A percentile compares a stretch with the other conserved stretches of the same genome.
Evolutionary conservation across 1,284 basidiomycete species (phyloP).

Genomic region (Trametes hirsuta): DNA sequence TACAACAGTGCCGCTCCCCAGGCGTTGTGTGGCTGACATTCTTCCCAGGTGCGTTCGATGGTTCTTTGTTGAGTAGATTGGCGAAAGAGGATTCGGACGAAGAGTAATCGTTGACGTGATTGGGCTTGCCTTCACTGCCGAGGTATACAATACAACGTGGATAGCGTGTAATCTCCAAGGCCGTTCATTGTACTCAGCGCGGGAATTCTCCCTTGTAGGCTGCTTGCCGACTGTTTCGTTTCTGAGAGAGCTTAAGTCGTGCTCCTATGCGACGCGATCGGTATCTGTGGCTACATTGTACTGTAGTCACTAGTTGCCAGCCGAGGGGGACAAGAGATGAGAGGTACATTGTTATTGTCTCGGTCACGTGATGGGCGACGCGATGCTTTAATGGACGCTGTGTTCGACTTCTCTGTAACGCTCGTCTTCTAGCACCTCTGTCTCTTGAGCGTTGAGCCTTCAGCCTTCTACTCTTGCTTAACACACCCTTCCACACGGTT

Average conservation of each 20-base stretch:
- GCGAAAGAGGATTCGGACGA: constrained; percentile 28
- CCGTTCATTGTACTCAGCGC: too few relatives aligned
- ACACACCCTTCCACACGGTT: background rate
- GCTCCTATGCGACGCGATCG: too few relatives aligned
- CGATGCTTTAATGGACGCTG: constrained; percentile 15
- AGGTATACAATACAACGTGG: too few relatives aligned
- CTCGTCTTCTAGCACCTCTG: background rate
- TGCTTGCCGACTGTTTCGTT: background rate
- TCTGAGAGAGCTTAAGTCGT: too few relatives aligned
- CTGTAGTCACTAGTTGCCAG: background rate
- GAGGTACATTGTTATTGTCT: constrained; percentile 4
- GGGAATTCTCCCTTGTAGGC: too few relatives aligned
- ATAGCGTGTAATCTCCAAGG: too few relatives aligned
- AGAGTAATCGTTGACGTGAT: constrained; percentile 6
- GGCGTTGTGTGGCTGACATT: background rate
- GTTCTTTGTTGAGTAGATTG: constrained; percentile 27
- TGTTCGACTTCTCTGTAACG: constrained; percentile 16
- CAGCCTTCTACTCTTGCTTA: background rate
- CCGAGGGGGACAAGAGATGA: too few relatives aligned
- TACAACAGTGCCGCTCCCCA: too few relatives aligned
- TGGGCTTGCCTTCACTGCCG: background rate
- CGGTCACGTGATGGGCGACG: constrained; percentile 18
- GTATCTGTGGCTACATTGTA: background rate
- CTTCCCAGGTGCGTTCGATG: constrained; percentile 27
- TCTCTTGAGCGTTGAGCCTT: background rate